Evolutionary conservation across 2,329 filamentous ascomycete genomes (phyloP).

Genomic region (Byssochlamys sp.): DNA sequence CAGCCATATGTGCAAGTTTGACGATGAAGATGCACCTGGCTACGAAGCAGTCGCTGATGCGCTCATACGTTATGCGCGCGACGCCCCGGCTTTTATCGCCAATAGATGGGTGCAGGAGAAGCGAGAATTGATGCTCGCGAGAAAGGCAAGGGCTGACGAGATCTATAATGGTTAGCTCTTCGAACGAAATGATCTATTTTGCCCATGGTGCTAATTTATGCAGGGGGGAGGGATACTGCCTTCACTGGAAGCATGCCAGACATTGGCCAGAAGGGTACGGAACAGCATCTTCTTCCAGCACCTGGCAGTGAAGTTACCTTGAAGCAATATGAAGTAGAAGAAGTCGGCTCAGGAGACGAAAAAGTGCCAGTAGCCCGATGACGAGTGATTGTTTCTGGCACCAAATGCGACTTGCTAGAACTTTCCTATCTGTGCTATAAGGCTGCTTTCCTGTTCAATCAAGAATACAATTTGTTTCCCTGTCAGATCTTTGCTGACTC

Average conservation of each 20-base stretch:
- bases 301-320: constrained; percentile 19
- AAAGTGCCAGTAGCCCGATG: background rate
- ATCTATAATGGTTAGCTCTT: constrained; percentile 24
- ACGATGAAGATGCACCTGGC: constrained; percentile 54
- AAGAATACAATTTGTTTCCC: constrained; percentile 6
- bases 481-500: constrained; percentile 27
- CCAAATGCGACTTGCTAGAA: background rate
- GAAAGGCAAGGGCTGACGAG: constrained; percentile 28
- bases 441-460: constrained; percentile 1
- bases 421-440: background rate
- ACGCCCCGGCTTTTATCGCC: constrained; percentile 46
- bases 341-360: constrained; percentile 13
- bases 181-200: constrained; percentile 2
- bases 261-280: constrained; percentile 23
- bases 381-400: constrained; percentile 4
- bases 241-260: constrained; percentile 15
- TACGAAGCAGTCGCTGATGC: constrained; percentile 48
- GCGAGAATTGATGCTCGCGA: constrained; percentile 26
- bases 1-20: constrained; percentile 63
- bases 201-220: constrained; percentile 2
- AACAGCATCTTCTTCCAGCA: constrained; percentile 21
- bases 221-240: constrained; percentile 10
- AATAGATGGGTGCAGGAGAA: constrained; percentile 54
- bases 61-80: constrained; percentile 37
- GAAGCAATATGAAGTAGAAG: constrained; percentile 31